Evolutionary conservation across 331 rosid genomes (phyloP).

Genomic region (Quercus lobata): DNA sequence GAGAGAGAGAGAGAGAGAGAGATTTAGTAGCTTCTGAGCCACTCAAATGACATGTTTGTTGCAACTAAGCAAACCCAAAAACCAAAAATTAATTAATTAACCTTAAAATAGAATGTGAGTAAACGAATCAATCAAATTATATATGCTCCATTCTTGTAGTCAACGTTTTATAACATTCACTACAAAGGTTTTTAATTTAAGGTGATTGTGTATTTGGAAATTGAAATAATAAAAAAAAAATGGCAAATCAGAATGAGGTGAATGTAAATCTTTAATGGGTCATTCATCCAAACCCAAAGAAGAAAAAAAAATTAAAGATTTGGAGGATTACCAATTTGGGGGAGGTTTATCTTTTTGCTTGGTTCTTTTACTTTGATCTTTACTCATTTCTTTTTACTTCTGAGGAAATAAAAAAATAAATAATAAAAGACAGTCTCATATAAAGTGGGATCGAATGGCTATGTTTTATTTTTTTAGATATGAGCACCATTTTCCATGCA

Average conservation of each 20-base stretch:
- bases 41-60: constrained; percentile 29
- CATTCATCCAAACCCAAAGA: not conserved
- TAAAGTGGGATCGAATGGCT: not conserved
- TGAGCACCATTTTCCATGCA: constrained; percentile 6
- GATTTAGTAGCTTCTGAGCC: constrained; percentile 28
- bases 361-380: not conserved
- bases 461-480: not conserved
- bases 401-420: not conserved
- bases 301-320: not conserved
- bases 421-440: not conserved
- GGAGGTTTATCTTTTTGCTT: not conserved
- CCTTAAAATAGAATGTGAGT: not conserved
- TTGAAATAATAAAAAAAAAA: too few species aligned
- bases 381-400: too few species aligned
- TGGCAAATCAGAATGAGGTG: not conserved
- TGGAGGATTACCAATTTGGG: not conserved
- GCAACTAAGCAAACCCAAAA: constrained; percentile 22
- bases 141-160: not conserved
- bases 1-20: constrained; percentile 3
- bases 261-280: not conserved
- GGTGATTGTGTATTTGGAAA: not conserved
- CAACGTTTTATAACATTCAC: not conserved
- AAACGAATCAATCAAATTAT: not conserved
- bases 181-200: not conserved
- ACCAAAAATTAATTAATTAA: not conserved